phyloP scores from a whole-genome alignment of 192 early-diverging fungal species.

The Bifiguratus adelaidae region DNA sequence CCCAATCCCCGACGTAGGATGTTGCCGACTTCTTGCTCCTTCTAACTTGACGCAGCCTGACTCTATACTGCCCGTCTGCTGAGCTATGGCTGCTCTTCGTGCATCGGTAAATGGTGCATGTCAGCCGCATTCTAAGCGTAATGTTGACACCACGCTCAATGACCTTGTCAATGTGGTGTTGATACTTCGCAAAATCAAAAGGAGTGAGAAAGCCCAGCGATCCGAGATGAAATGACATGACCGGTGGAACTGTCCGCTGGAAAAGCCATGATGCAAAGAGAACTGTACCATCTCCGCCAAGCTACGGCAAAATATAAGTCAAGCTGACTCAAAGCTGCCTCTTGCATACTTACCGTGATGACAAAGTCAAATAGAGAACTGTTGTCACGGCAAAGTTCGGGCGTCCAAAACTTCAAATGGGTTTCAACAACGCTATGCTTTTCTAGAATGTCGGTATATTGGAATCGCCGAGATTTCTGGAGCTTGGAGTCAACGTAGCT shows the following conservation, averaged over 20 bases:
- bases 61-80: background rate
- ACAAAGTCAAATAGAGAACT: constrained; percentile 79
- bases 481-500: constrained; percentile 57
- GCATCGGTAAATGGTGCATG: constrained; percentile 78
- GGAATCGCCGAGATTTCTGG: constrained; percentile 43
- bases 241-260: constrained; percentile 77
- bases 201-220: constrained; percentile 94
- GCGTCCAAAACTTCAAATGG: constrained; percentile 62
- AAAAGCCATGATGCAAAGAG: constrained; percentile 88
- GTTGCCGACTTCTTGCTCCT: background rate
- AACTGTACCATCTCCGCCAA: constrained; percentile 96
- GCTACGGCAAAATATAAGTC: constrained; percentile 11
- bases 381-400: constrained; percentile 52
- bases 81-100: constrained; percentile 21
- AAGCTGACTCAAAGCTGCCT: background rate
- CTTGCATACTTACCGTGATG: constrained; percentile 49
- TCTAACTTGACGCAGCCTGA: background rate
- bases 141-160: constrained; percentile 61
- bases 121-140: constrained; percentile 84
- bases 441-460: constrained; percentile 14
- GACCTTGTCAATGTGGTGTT: constrained; percentile 46
- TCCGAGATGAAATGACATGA: constrained; percentile 89
- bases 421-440: constrained; percentile 27
- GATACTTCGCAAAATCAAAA: constrained; percentile 60
- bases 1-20: constrained; percentile 15